These are phyloP conservation scores for Fragilariopsis cylindrus DNA, from an alignment of 108 stramenopile species.

Conservation along the genomic window DNA sequence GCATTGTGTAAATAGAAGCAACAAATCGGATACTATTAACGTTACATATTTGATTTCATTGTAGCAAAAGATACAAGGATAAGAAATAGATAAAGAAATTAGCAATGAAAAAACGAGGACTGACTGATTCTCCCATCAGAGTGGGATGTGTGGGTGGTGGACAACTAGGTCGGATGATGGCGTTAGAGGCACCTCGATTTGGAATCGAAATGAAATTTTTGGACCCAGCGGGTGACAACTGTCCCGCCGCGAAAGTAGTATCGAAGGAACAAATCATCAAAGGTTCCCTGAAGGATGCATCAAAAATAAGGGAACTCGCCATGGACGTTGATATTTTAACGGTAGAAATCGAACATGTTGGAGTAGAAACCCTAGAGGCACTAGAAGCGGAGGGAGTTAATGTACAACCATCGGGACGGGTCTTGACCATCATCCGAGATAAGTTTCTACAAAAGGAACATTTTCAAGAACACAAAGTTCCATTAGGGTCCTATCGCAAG, in stretches of 20 bases:
- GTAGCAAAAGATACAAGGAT: too few species aligned
- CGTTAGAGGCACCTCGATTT: slow-evolving; percentile 93
- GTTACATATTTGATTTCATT: too few species aligned
- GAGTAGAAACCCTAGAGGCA: slow-evolving; percentile 76
- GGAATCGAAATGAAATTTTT: slow-evolving; percentile 86
- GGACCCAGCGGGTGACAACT: slow-evolving; percentile 68
- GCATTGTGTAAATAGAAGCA: too few species aligned
- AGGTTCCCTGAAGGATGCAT: slow-evolving; percentile 84
- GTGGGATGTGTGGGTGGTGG: slow-evolving; percentile 98
- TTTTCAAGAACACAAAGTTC: slow-evolving; percentile 71
- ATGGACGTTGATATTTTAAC: slow-evolving; percentile 88
- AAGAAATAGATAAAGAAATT: not conserved
- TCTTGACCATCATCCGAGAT: slow-evolving; percentile 93
- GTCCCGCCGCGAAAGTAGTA: slow-evolving; percentile 72
- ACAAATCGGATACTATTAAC: too few species aligned
- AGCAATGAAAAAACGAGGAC: not conserved
- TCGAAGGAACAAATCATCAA: slow-evolving; percentile 55
- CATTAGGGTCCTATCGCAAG: slow-evolving; percentile 67
- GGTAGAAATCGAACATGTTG: slow-evolving; percentile 99
- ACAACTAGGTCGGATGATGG: slow-evolving; percentile 99
- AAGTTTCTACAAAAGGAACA: slow-evolving; percentile 94
- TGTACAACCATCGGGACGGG: slow-evolving; percentile 88
- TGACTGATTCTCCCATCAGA: slow-evolving; percentile 31
- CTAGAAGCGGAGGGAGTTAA: slow-evolving; percentile 83
- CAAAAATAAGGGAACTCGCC: slow-evolving; percentile 68